A percentile compares a stretch with the other conserved stretches of the same genome.
phyloP scores from a whole-genome alignment of 768 basidiomycete species.

The Mrakia gelida region DNA sequence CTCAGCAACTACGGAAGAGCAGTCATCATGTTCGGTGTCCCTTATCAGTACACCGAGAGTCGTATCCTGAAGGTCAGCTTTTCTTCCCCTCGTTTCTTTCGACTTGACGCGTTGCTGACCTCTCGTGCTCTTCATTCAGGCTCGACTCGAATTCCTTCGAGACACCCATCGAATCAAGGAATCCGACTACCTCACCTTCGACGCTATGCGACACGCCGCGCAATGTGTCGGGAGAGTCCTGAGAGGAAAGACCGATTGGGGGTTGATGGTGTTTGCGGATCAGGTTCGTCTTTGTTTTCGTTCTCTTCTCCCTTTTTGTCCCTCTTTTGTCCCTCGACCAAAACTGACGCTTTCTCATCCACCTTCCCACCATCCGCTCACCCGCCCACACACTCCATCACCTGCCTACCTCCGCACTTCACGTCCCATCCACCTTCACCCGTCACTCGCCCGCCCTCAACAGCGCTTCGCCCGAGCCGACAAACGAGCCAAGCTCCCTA shows the following conservation, averaged over 20 bases:
- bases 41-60: slow-evolving; percentile 97
- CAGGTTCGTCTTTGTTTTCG: slow-evolving; percentile 66
- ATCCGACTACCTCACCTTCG: slow-evolving; percentile 97
- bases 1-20: slow-evolving; percentile 83
- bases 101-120: not conserved
- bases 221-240: slow-evolving; percentile 97
- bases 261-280: slow-evolving; percentile 98
- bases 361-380: not conserved
- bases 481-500: slow-evolving; percentile 81
- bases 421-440: not conserved
- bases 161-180: slow-evolving; percentile 97
- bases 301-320: slow-evolving; percentile 32
- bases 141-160: slow-evolving; percentile 93
- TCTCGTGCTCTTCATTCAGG: slow-evolving; percentile 43
- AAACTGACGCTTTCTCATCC: not conserved
- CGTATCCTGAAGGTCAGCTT: slow-evolving; percentile 70
- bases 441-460: slow-evolving; percentile 12
- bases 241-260: slow-evolving; percentile 99
- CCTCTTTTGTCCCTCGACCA: not conserved
- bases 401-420: no score
- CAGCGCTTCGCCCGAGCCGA: slow-evolving; percentile 43
- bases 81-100: no score
- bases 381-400: no score
- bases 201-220: slow-evolving; percentile 98
- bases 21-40: slow-evolving; percentile 99